Percentiles rank a stretch among this genome's conserved stretches.
Conservation (phyloP, 805 yeast species). For the Metschnikowia colocasiae region DNA sequence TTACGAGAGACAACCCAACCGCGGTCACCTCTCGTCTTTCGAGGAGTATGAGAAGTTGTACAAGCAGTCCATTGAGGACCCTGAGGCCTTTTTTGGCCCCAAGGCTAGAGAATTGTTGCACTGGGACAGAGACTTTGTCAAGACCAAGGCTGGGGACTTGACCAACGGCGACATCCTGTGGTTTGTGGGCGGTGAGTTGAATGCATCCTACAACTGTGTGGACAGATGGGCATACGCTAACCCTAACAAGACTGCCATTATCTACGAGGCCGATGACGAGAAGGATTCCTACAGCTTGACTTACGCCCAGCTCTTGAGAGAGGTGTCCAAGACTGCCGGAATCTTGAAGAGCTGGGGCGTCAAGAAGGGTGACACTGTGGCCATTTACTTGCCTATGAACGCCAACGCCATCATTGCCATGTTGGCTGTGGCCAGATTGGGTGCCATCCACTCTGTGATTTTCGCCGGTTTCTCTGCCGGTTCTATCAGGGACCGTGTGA, state of each 20-base stretch:
- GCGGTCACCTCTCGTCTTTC: conserved; percentile 56
- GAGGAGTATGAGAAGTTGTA: conserved; percentile 63
- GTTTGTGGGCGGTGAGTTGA: conserved; percentile 77
- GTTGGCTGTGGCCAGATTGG: conserved; percentile 74
- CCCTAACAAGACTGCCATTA: conserved; percentile 71
- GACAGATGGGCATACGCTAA: conserved; percentile 72
- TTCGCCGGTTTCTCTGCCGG: conserved; percentile 82
- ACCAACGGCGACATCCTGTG: conserved; percentile 53
- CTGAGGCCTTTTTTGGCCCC: conserved; percentile 52
- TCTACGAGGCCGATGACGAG: conserved; percentile 81
- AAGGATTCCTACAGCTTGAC: conserved; percentile 59
- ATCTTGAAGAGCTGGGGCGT: conserved; percentile 64
- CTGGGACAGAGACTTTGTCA: conserved; percentile 53
- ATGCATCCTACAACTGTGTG: conserved; percentile 77
- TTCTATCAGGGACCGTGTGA: conserved; percentile 66
- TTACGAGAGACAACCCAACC: conserved; percentile 55
- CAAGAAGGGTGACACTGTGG: conserved; percentile 79
- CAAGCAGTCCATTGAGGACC: conserved; percentile 54
- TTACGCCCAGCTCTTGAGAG: conserved; percentile 65
- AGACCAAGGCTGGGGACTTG: conserved; percentile 45
- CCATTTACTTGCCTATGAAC: conserved; percentile 83
- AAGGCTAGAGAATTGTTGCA: conserved; percentile 46
- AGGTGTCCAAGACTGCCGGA: conserved; percentile 70
- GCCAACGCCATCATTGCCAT: conserved; percentile 74
- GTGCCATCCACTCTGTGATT: conserved; percentile 81